phyloP scores from a whole-genome alignment of 2,329 filamentous ascomycete genomes.

The Trichophyton benhamiae region DNA sequence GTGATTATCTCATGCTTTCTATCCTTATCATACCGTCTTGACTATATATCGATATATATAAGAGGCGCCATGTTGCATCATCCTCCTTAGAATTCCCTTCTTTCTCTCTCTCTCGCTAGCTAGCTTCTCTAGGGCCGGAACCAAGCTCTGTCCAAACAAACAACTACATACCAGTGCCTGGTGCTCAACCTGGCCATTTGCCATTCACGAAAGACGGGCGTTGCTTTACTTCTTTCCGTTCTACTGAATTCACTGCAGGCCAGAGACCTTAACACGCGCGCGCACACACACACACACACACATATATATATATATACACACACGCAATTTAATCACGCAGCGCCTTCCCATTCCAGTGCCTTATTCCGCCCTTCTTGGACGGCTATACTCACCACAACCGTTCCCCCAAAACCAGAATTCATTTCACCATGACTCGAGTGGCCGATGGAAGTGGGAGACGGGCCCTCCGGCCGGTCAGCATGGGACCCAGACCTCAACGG shows the following conservation, averaged over 20 bases:
- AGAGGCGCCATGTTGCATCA: background rate
- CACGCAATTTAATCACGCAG: background rate
- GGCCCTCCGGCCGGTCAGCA: slow-evolving; percentile 1
- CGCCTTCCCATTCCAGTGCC: background rate
- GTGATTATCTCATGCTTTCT: background rate
- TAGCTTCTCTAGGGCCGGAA: background rate
- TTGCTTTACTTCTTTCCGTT: background rate
- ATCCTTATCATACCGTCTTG: background rate
- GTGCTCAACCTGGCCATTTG: background rate
- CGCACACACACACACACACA: too few relatives aligned
- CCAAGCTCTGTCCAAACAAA: background rate
- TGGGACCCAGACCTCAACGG: background rate
- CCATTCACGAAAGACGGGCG: background rate
- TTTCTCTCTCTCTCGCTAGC: background rate
- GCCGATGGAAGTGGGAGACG: background rate
- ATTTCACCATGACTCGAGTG: background rate
- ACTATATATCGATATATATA: background rate
- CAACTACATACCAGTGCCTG: background rate
- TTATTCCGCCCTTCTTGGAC: background rate
- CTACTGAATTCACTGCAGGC: background rate
- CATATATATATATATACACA: background rate
- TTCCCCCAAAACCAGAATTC: background rate
- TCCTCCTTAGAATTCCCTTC: background rate
- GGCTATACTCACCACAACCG: background rate
- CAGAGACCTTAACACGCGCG: background rate